Base-by-base conservation (phyloP, 208 protist species). In the Trypanosoma theileri region DNA sequence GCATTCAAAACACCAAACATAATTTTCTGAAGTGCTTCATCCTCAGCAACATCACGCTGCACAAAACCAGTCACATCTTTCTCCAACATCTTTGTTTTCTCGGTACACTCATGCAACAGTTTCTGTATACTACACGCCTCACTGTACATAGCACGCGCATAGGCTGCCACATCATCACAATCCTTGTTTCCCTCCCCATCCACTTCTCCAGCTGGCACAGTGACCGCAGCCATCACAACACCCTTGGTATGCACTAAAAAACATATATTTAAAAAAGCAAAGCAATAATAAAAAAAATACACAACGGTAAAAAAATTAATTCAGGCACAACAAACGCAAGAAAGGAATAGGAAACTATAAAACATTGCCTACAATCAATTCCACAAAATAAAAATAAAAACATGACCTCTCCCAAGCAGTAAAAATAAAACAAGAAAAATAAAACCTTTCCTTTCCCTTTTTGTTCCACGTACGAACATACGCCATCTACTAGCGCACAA, bases 121-220 rank as follows among this genome's bases (percentile, higher is more conserved):
- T 68, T 24, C 50, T 81, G 75, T 28, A 85, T 75, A 45, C 66
- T 65, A 12, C 58, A 70, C 7, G 80, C 80, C 54, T 81, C 71
- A 24, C 59, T 41, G 42, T 42, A 60, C 12, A 73, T 26, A 1
- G 28, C 45, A n/a, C 60, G 60, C 26, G 60, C 45, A 56, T 56
- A 54, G 4, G 24, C 60, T 13, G 26, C 26, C 14, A 57, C 26
- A 44, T 66, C 60, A 26, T 16, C 16, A 19, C 31, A 40, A 44
- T 44, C 60, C 13, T 11, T 26, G 6, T 26, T 21, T 44, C 12
- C 14, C n/a, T 13, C 31, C 12, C n/a, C 26, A n/a, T 24, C 50
- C 1, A 46, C 6, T 26, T 26, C 28, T 4, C 0, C 48, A 11
- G n/a, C 24, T 4, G 55, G 16, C 14, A 4, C 46, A 24, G 42